Percentiles rank a stretch among this genome's conserved stretches.
These are phyloP conservation scores for Saccharomyces mikatae DNA, from an alignment of 805 yeast species.

Conservation along the genomic window DNA sequence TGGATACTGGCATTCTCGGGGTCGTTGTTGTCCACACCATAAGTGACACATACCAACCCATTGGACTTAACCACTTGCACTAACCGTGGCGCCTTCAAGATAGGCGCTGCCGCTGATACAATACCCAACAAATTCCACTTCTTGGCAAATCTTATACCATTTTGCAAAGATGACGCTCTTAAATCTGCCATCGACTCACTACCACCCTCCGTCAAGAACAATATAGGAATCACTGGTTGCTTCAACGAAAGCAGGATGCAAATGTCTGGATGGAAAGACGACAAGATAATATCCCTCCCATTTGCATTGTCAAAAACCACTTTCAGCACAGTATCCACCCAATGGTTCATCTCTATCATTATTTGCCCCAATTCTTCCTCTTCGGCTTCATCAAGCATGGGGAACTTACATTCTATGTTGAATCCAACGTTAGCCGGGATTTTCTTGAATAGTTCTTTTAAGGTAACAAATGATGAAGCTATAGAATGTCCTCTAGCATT, in stretches of 20 bases:
- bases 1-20: conserved; percentile 79
- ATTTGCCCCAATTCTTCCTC: conserved; percentile 80
- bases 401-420: conserved; percentile 90
- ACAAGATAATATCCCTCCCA: conserved; percentile 80
- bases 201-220: conserved; percentile 86
- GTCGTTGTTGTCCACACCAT: conserved; percentile 75
- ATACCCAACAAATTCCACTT: conserved; percentile 89
- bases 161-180: conserved; percentile 79
- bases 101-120: conserved; percentile 80
- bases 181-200: conserved; percentile 80
- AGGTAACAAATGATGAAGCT: conserved; percentile 85
- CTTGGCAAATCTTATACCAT: conserved; percentile 82
- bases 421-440: conserved; percentile 82
- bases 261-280: conserved; percentile 91
- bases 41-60: conserved; percentile 89
- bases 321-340: conserved; percentile 80
- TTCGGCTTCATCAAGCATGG: conserved; percentile 90
- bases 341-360: conserved; percentile 73
- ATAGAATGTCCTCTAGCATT: conserved; percentile 81
- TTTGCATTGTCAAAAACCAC: conserved; percentile 68
- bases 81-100: conserved; percentile 82
- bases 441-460: conserved; percentile 73
- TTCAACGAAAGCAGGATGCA: conserved; percentile 79
- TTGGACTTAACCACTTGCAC: conserved; percentile 85
- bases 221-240: conserved; percentile 88